These are phyloP conservation scores for Aspergillus bertholletiae DNA, from an alignment of 495 filamentous ascomycete genomes.

Conservation along the genomic window DNA sequence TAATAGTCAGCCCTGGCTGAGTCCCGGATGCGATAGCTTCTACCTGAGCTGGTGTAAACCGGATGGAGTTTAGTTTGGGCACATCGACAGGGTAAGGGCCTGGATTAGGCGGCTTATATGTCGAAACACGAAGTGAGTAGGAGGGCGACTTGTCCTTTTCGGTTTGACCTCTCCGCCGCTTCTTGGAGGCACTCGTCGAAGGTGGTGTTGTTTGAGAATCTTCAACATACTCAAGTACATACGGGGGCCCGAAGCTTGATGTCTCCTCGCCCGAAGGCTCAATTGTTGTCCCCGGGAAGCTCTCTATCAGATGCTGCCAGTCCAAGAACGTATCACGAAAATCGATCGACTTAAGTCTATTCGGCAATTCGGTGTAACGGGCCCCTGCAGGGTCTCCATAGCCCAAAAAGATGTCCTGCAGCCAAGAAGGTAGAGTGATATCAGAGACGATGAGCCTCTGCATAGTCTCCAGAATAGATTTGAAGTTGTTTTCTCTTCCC, in stretches of 20 bases:
- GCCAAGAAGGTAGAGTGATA: conserved; percentile 82
- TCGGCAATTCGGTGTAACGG: conserved; percentile 78
- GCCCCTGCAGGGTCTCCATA: conserved; percentile 90
- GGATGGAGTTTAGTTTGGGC: conserved; percentile 76
- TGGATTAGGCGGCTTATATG: conserved; percentile 85
- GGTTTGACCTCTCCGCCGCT: conserved; percentile 71
- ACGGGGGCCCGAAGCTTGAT: conserved; percentile 81
- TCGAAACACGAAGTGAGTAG: conserved; percentile 75
- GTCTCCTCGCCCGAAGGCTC: conserved; percentile 68
- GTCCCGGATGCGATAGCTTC: conserved; percentile 92
- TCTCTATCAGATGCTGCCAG: conserved; percentile 91
- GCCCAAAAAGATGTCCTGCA: conserved; percentile 94
- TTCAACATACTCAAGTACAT: conserved; percentile 66
- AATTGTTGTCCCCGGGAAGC: conserved; percentile 77
- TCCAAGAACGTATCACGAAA: conserved; percentile 92
- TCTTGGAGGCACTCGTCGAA: conserved; percentile 63
- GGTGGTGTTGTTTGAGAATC: conserved; percentile 39
- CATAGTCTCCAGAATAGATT: conserved; percentile 87
- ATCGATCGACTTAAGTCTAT: conserved; percentile 72
- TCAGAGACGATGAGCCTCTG: conserved; percentile 81
- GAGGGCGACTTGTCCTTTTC: conserved; percentile 58
- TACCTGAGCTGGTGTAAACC: conserved; percentile 87
- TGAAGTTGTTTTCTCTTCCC: conserved; percentile 96
- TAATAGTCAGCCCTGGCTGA: conserved; percentile 90
- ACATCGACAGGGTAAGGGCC: conserved; percentile 90